Evolutionary conservation across 441 rosid genomes (phyloP).

Genomic region (Adansonia grandidieri): DNA sequence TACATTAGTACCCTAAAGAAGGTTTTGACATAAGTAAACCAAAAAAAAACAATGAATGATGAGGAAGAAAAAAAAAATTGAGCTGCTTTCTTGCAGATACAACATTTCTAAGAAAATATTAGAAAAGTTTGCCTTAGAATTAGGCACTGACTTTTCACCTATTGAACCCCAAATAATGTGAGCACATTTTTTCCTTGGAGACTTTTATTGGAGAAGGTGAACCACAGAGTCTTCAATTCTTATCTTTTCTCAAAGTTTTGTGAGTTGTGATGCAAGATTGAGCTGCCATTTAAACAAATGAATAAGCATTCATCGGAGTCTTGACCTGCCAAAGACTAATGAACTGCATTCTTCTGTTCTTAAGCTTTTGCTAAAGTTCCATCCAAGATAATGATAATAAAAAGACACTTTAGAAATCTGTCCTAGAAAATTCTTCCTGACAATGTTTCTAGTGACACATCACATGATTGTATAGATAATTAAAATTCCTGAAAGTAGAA

Average conservation of each 20-base stretch:
- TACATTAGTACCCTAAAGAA: not conserved
- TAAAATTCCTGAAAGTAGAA: not conserved
- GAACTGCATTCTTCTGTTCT: not conserved
- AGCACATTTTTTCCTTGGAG: not conserved
- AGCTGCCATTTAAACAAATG: not conserved
- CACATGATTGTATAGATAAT: not conserved
- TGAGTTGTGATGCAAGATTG: not conserved
- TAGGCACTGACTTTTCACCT: slow-evolving; percentile 1
- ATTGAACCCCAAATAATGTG: not conserved
- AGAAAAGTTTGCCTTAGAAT: not conserved
- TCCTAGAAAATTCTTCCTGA: not conserved
- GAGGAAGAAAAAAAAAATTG: not conserved
- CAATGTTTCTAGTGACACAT: not conserved
- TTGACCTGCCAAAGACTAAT: not conserved
- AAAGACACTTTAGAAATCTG: not conserved
- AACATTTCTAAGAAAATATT: not conserved
- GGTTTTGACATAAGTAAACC: not conserved
- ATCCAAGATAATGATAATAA: not conserved
- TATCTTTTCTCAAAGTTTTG: not conserved
- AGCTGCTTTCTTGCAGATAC: slow-evolving; percentile 9
- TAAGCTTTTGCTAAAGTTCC: not conserved
- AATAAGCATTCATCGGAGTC: slow-evolving; percentile 1
- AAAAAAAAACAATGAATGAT: not conserved
- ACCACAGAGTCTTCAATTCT: not conserved
- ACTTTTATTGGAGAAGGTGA: not conserved